Percentiles rank a stretch among this genome's conserved stretches.
phyloP scores from a whole-genome alignment of 1,284 basidiomycete species.

The Phlebopus sp. region DNA sequence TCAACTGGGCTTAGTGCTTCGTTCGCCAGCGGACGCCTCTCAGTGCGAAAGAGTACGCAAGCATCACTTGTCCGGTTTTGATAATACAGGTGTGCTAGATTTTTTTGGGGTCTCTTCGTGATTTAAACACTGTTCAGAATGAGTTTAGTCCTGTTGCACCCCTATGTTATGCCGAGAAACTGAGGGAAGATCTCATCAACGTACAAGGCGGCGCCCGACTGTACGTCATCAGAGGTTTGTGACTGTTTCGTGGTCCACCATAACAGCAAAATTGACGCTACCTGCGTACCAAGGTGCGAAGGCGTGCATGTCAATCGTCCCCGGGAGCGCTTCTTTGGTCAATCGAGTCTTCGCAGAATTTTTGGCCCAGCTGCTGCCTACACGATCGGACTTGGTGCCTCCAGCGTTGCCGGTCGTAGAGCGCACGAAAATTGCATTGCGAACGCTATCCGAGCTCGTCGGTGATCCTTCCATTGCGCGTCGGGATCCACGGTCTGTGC shows the following conservation, averaged over 20 bases:
- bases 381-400: conserved; percentile 45
- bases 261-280: not conserved
- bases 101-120: not conserved
- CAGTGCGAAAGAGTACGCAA: conserved; percentile 43
- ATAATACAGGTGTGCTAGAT: conserved; percentile 59
- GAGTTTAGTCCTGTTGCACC: conserved; percentile 57
- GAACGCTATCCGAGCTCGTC: conserved; percentile 48
- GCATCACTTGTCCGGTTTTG: conserved; percentile 60
- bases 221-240: conserved; percentile 62
- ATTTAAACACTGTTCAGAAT: conserved; percentile 40
- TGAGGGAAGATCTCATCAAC: conserved; percentile 48
- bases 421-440: conserved; percentile 54
- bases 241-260: conserved; percentile 2
- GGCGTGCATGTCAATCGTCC: conserved; percentile 22
- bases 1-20: not conserved
- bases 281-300: conserved; percentile 22
- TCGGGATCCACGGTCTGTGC: conserved; percentile 53
- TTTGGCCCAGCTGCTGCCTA: conserved; percentile 49
- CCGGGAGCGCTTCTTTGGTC: conserved; percentile 56
- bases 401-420: conserved; percentile 36
- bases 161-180: conserved; percentile 52
- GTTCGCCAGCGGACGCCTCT: conserved; percentile 50
- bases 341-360: conserved; percentile 66
- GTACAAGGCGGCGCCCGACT: conserved; percentile 46
- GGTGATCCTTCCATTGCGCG: conserved; percentile 45